These are phyloP conservation scores for Heliocybe sulcata DNA, from an alignment of 1,284 basidiomycete species.

Conservation along the genomic window DNA sequence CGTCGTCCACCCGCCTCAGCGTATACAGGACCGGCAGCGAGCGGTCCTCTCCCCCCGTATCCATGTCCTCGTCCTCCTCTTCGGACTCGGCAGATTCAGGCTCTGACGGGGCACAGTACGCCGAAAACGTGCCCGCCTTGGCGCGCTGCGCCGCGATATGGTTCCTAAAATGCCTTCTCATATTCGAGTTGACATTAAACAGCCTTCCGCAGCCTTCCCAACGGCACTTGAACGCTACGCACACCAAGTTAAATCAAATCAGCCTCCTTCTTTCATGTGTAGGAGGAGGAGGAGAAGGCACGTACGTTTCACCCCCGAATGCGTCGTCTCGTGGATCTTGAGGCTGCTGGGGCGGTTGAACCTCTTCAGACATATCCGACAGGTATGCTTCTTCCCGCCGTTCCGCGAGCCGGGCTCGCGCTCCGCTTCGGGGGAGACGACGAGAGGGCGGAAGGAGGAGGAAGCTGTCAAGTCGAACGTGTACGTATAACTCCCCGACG, in stretches of 20 bases:
- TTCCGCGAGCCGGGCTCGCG: background rate
- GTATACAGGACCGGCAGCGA: too few species aligned
- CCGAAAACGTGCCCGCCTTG: background rate
- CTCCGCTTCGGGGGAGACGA: background rate
- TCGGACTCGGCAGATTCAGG: too few species aligned
- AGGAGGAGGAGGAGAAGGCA: too few species aligned
- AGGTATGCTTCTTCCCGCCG: slow-evolving; percentile 25
- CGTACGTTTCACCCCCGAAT: slow-evolving; percentile 33
- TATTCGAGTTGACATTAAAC: slow-evolving; percentile 78
- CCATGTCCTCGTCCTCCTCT: background rate
- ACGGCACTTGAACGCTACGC: slow-evolving; percentile 62
- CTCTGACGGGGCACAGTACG: background rate
- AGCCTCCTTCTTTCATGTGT: too few species aligned
- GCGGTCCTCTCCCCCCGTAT: background rate
- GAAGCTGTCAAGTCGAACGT: background rate
- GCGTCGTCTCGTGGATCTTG: slow-evolving; percentile 33
- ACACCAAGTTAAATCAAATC: too few species aligned
- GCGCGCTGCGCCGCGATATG: slow-evolving; percentile 27
- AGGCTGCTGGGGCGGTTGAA: slow-evolving; percentile 37
- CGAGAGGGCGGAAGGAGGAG: background rate
- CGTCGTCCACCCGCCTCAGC: background rate
- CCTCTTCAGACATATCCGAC: slow-evolving; percentile 30
- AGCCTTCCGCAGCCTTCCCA: slow-evolving; percentile 66
- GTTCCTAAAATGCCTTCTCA: slow-evolving; percentile 71
- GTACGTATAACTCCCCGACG: background rate